Base-by-base conservation (phyloP, 768 basidiomycete species). In the Leccinum uliginosum region DNA sequence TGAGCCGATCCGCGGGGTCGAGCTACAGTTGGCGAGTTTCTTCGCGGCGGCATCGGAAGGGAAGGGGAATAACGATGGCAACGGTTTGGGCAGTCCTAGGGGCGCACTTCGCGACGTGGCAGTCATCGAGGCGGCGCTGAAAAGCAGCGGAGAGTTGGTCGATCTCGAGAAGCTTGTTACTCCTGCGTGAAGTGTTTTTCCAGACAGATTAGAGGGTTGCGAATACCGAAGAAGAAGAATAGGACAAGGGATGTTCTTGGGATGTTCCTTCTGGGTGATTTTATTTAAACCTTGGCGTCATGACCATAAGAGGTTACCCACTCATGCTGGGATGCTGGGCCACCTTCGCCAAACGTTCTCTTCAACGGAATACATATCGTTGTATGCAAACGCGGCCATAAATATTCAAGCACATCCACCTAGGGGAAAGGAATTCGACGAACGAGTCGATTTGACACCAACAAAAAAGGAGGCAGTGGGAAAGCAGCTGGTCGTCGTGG, bases 81-180 rank as follows among this genome's bases (percentile, higher is more conserved):
- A 38, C 17, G 80, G 71, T 8, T 7, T 85, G 19, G 89, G 88
- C 14, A 78, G 82, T 59, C 86, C 88, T 26, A 68, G 76, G 34
- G 81, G 74, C 17, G 83, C 90, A 29, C 70, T 95, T 59, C 74
- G 74, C 59, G 92, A 94, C 67, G 83, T 94, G 27, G 89, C 87
- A 26, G 76, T 92, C 63, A 86, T 95, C 57, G 78, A 95, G 73
- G 91, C 87, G 26, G 82, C 81, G 27, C 73, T 93, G 74, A 85
- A 80, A 35, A 87, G 86, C 62, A 72, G 80, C 19, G 89, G 89
- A 6, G 64, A 74, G 56, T 67, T 80, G 35, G 77, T 92, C 3
- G 82, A 87, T 69, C 71, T 93, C 49, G 65, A 67, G 52, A 75
- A 69, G 21, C 65, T 77, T 1, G 66, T 72, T 15, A 0, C 63